phyloP scores from a whole-genome alignment of 768 basidiomycete genomes.

The Lyophyllum semitale region DNA sequence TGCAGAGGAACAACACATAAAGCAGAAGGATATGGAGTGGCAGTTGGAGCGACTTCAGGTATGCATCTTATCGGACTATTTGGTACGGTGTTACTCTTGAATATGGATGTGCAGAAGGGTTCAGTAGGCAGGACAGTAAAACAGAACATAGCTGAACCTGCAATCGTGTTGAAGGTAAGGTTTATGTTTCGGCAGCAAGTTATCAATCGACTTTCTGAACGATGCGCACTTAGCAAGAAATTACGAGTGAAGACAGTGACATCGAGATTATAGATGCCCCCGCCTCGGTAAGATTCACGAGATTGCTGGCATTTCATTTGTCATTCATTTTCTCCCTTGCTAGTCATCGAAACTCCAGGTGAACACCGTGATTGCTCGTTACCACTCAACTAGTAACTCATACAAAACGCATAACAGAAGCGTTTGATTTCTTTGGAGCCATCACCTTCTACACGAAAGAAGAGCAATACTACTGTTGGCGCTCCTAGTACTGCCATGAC shows the following conservation, averaged over 20 bases:
- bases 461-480: no score
- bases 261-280: background rate
- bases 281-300: background rate
- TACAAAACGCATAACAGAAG: background rate
- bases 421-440: background rate
- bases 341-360: background rate
- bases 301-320: background rate
- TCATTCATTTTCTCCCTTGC: background rate
- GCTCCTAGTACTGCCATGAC: no score
- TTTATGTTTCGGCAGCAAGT: background rate
- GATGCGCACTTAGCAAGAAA: background rate
- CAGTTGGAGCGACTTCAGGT: conserved; percentile 3
- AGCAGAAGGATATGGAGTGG: background rate
- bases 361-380: background rate
- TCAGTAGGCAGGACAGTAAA: background rate
- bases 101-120: no score
- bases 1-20: background rate
- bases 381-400: background rate
- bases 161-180: background rate
- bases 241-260: background rate
- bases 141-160: background rate
- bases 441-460: no score
- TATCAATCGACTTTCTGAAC: background rate
- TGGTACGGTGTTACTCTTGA: no score
- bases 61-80: background rate